Evolutionary conservation across 306 rosid species (phyloP).

Genomic region (Herpetospermum pedunculosum): DNA sequence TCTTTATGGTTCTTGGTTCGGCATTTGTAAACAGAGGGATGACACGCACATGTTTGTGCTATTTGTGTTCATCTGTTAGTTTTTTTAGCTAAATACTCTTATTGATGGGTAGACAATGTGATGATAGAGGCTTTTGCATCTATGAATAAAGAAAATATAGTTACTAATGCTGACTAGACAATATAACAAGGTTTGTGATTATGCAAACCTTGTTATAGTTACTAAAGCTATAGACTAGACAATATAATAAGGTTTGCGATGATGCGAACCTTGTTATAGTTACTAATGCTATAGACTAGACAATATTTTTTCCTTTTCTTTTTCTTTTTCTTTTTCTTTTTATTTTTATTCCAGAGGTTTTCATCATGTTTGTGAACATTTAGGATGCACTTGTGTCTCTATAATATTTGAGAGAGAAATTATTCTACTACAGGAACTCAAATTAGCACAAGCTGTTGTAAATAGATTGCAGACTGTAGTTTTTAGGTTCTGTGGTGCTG

Average conservation of each 20-base stretch:
- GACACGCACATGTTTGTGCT: not conserved
- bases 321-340: not conserved
- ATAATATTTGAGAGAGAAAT: not conserved
- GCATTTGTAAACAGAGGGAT: not conserved
- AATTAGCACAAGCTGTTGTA: slow-evolving; percentile 70
- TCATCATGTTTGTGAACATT: not conserved
- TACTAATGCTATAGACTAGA: not conserved
- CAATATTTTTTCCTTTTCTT: no score
- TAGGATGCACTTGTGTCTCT: not conserved
- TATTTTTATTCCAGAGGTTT: not conserved
- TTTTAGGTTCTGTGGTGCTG: slow-evolving; percentile 81
- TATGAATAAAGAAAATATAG: not conserved
- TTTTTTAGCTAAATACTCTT: not conserved
- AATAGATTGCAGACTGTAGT: slow-evolving; percentile 88
- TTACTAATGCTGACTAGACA: no score
- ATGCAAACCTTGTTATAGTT: no score
- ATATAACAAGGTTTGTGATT: no score
- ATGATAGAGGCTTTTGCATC: not conserved
- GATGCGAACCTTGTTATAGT: not conserved
- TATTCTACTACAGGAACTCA: slow-evolving; percentile 49
- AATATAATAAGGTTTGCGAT: no score
- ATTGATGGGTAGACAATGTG: not conserved
- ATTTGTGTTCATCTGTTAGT: not conserved
- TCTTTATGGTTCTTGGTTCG: not conserved
- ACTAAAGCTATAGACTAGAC: no score